These are phyloP conservation scores for Neofusicoccum umdonicola DNA, from an alignment of 2,329 filamentous ascomycete species.

Conservation along the genomic window DNA sequence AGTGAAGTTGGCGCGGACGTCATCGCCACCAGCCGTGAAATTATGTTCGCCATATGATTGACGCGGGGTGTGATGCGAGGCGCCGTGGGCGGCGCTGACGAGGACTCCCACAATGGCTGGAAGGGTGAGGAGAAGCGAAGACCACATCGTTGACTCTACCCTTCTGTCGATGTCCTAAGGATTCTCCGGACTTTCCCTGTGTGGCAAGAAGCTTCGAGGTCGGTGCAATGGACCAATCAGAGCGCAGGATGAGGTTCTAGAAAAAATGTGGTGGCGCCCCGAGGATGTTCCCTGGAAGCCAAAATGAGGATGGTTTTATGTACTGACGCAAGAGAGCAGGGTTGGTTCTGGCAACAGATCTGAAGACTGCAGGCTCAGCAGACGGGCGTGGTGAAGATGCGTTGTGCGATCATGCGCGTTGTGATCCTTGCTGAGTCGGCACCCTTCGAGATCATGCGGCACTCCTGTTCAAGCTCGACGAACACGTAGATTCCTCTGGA, in stretches of 20 bases:
- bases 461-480: background rate
- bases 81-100: background rate
- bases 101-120: background rate
- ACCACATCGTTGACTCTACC: background rate
- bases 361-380: background rate
- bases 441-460: background rate
- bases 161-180: background rate
- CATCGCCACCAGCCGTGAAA: background rate
- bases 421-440: background rate
- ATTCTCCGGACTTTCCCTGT: background rate
- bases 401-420: background rate
- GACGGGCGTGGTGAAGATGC: background rate
- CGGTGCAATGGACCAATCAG: background rate
- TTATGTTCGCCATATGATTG: background rate
- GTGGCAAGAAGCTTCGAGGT: background rate
- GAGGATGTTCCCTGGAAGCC: background rate
- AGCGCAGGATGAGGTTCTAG: background rate
- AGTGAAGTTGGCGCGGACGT: conserved; percentile 22
- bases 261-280: background rate
- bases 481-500: background rate
- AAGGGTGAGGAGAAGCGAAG: background rate
- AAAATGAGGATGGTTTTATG: background rate
- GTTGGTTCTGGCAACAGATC: too few relatives aligned
- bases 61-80: background rate
- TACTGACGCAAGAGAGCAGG: background rate